phyloP scores from a whole-genome alignment of 495 filamentous ascomycete species.

The Penicillium crystallinum region DNA sequence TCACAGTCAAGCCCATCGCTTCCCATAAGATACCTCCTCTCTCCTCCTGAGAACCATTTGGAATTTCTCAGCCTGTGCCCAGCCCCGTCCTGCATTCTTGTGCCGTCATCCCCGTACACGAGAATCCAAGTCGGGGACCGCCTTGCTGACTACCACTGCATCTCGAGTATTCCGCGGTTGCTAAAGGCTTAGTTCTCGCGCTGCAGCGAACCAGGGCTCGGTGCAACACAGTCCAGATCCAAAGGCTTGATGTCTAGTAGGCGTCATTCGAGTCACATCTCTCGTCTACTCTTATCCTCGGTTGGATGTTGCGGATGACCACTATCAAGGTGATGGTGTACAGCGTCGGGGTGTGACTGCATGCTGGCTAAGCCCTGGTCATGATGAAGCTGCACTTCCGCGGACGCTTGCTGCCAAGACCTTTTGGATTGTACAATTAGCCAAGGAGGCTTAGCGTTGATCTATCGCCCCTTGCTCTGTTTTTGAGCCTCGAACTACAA shows the following conservation, averaged over 20 bases:
- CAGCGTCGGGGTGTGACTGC: neutral
- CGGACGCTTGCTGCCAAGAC: neutral
- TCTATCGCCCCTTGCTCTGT: slow-evolving; percentile 7
- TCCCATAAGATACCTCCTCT: neutral
- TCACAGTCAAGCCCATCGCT: slow-evolving; percentile 3
- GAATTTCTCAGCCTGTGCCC: neutral
- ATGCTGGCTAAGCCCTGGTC: slow-evolving; percentile 2
- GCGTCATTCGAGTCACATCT: neutral
- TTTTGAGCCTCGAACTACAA: neutral
- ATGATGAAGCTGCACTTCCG: neutral
- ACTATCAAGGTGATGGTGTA: neutral
- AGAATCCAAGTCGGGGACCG: neutral
- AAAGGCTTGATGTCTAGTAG: neutral
- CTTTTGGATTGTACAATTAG: neutral
- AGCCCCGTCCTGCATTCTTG: slow-evolving; percentile 9
- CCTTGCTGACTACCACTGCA: neutral
- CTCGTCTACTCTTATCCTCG: neutral
- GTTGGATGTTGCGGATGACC: neutral
- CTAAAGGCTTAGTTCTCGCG: slow-evolving; percentile 21
- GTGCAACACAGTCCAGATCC: neutral
- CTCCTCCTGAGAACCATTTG: neutral
- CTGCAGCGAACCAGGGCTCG: neutral
- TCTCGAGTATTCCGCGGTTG: slow-evolving; percentile 11
- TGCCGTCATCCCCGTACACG: neutral
- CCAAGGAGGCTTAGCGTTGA: neutral